These are phyloP conservation scores for Salvia rosmarinus DNA, from an alignment of 257 asterid species.

Conservation along the genomic window DNA sequence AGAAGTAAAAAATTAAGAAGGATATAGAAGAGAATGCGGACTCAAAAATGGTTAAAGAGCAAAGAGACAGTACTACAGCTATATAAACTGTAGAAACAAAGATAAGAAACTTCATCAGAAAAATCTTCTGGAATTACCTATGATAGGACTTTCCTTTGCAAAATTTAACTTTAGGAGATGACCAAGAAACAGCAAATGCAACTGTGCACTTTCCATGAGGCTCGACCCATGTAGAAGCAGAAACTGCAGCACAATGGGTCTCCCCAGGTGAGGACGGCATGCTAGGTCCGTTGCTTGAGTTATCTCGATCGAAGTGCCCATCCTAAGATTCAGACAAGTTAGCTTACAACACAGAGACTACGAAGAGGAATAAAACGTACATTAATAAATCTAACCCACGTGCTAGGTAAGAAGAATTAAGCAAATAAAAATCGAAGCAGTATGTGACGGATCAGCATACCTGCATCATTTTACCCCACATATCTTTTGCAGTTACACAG, in stretches of 20 bases:
- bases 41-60: not conserved
- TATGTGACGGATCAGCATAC: slow-evolving; percentile 39
- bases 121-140: slow-evolving; percentile 54
- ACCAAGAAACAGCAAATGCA: slow-evolving; percentile 93
- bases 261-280: slow-evolving; percentile 94
- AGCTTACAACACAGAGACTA: slow-evolving; percentile 19
- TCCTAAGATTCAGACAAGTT: slow-evolving; percentile 53
- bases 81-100: not conserved
- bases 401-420: not conserved
- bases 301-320: slow-evolving; percentile 88
- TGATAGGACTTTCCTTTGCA: slow-evolving; percentile 91
- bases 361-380: not conserved
- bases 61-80: not conserved
- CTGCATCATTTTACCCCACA: slow-evolving; percentile 95
- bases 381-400: not conserved
- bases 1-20: not conserved
- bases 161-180: slow-evolving; percentile 92
- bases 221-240: slow-evolving; percentile 97
- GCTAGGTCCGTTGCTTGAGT: slow-evolving; percentile 73
- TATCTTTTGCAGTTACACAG: slow-evolving; percentile 81
- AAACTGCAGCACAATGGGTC: slow-evolving; percentile 92
- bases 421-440: not conserved
- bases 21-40: slow-evolving; percentile 4
- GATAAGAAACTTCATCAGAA: slow-evolving; percentile 3
- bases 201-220: slow-evolving; percentile 95